phyloP scores from a whole-genome alignment of 139 green algal species.

The Dunaliella primolecta region DNA sequence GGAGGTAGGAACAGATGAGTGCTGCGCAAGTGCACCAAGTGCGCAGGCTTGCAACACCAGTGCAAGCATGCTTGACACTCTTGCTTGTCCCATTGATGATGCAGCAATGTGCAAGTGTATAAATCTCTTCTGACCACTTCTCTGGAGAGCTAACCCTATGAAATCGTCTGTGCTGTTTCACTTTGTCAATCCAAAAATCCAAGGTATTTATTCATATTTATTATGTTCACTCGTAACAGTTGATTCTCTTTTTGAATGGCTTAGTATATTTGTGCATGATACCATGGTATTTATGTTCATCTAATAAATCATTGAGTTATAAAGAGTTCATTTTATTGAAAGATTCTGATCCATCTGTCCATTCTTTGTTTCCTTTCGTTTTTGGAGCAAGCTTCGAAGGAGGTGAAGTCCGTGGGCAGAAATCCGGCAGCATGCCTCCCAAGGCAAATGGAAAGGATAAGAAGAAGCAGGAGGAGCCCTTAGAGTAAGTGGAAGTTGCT shows the following conservation, averaged over 20 bases:
- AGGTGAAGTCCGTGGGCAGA: no score
- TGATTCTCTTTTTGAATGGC: background rate
- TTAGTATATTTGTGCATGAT: no score
- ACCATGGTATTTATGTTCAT: background rate
- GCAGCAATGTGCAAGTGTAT: no score
- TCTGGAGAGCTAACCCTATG: background rate
- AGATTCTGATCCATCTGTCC: no score
- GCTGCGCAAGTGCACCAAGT: background rate
- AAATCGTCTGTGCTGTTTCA: background rate
- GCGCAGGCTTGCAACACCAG: background rate
- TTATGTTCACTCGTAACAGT: background rate
- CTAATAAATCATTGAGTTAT: background rate
- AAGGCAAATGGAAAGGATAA: conserved; percentile 43
- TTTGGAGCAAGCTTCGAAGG: background rate
- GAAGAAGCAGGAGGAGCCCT: conserved; percentile 35
- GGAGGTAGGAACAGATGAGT: background rate
- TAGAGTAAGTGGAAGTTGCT: conserved; percentile 28
- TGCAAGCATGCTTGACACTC: background rate
- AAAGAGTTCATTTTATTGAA: background rate
- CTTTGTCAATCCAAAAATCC: background rate
- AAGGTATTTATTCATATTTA: background rate
- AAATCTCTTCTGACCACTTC: no score
- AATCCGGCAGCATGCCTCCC: conserved; percentile 33
- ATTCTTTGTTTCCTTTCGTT: no score
- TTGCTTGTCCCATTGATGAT: no score